These are phyloP conservation scores for Aspergillus asperescens DNA, from an alignment of 495 filamentous ascomycete species.

Conservation along the genomic window DNA sequence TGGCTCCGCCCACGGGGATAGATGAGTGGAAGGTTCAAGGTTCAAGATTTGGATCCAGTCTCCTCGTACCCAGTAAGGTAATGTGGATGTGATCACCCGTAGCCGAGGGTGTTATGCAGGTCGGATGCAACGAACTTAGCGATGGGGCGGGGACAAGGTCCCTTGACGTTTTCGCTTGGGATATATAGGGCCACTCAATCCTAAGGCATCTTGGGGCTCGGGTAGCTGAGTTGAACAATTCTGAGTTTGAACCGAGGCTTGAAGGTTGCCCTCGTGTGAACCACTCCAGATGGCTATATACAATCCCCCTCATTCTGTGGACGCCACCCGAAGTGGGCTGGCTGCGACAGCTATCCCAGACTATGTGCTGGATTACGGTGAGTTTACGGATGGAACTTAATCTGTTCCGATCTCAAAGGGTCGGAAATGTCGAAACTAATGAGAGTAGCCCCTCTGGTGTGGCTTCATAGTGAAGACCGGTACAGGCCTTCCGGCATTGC, in stretches of 20 bases:
- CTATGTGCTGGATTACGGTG: slow-evolving; percentile 26
- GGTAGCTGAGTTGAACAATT: too few species aligned
- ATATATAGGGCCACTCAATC: too few species aligned
- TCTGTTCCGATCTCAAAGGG: too few species aligned
- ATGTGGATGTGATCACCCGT: neutral
- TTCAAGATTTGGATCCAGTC: neutral
- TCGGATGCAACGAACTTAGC: neutral
- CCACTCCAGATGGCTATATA: neutral
- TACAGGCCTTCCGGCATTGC: slow-evolving; percentile 57
- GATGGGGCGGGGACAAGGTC: neutral
- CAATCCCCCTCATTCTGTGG: neutral
- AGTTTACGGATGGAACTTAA: neutral
- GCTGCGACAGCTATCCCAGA: slow-evolving; percentile 10
- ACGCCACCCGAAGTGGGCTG: neutral
- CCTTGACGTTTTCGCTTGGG: too few species aligned
- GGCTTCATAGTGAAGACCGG: slow-evolving; percentile 53
- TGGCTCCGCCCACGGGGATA: neutral
- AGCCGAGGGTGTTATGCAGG: slow-evolving; percentile 1
- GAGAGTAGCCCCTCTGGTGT: slow-evolving; percentile 42
- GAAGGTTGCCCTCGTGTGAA: too few species aligned
- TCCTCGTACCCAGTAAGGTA: too few species aligned
- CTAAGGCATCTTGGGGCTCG: too few species aligned
- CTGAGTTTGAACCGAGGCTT: too few species aligned
- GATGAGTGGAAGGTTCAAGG: slow-evolving; percentile 1
- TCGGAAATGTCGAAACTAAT: neutral